Percentiles rank a stretch among this genome's conserved stretches.
Conservation (phyloP, 2,329 filamentous ascomycete species). For the Venturia effusa region DNA sequence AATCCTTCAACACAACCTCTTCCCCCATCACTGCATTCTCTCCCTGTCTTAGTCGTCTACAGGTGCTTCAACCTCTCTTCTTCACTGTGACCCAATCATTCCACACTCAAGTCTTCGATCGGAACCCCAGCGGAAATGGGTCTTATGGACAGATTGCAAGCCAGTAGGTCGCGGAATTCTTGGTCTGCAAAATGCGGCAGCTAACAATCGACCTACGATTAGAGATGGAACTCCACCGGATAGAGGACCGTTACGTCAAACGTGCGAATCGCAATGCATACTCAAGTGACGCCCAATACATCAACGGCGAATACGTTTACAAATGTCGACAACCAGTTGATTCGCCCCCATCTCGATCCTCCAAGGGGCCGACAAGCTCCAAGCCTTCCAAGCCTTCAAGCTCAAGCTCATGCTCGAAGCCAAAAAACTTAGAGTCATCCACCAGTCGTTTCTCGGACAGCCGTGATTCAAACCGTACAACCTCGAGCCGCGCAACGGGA, state of each 20-base stretch:
- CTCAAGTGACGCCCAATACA: conserved; percentile 78
- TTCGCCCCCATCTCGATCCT: conserved; percentile 30
- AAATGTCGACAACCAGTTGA: conserved; percentile 14
- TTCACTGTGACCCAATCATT: not conserved
- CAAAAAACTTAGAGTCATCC: not conserved
- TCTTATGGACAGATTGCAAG: conserved; percentile 11
- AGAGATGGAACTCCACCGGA: conserved; percentile 83
- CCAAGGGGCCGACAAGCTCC: conserved; percentile 9
- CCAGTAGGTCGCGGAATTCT: conserved; percentile 1
- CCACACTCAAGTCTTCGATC: not conserved
- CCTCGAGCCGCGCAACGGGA: not conserved
- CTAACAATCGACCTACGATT: conserved; percentile 4
- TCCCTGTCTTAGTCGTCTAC: not conserved
- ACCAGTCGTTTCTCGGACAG: not conserved
- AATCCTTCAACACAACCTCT: not conserved
- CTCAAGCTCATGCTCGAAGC: not conserved
- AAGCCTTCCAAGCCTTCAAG: not conserved
- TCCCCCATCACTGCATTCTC: not conserved
- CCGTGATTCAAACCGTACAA: not conserved
- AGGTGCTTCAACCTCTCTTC: not conserved
- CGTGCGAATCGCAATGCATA: conserved; percentile 85
- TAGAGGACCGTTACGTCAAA: conserved; percentile 90
- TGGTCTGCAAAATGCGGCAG: not conserved
- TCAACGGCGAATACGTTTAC: conserved; percentile 93
- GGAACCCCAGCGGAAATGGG: conserved; percentile 4